Conservation (phyloP, 164 flowering plant species). For the Santalum album region DNA sequence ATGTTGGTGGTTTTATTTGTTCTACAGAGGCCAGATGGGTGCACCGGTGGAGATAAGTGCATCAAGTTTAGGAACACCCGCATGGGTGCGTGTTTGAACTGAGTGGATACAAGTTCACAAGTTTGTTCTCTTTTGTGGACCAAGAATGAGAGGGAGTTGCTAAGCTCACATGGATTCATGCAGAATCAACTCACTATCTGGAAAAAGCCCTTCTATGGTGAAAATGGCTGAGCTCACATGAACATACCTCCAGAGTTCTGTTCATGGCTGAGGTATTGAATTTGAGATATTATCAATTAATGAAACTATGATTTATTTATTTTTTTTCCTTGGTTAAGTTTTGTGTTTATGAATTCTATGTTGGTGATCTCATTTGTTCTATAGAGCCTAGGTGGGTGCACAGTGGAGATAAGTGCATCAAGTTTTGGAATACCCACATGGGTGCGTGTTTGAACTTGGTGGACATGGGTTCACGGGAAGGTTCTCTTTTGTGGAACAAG, state of each 20-base stretch:
- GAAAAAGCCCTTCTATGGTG: slow-evolving; percentile 70
- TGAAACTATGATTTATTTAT: no score
- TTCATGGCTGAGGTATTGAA: slow-evolving; percentile 63
- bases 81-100: slow-evolving; percentile 57
- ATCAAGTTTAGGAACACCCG: slow-evolving; percentile 66
- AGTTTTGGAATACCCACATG: slow-evolving; percentile 63
- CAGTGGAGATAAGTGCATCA: slow-evolving; percentile 54
- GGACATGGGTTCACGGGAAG: slow-evolving; percentile 59
- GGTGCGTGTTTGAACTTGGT: no score
- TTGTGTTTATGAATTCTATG: not conserved
- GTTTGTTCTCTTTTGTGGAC: slow-evolving; percentile 64
- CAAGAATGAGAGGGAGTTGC: slow-evolving; percentile 50
- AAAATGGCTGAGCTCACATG: slow-evolving; percentile 58
- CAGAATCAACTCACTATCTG: slow-evolving; percentile 57
- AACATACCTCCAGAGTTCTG: slow-evolving; percentile 63
- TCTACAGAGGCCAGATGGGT: slow-evolving; percentile 48
- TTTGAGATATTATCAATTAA: not conserved
- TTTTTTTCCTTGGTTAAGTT: not conserved
- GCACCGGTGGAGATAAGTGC: slow-evolving; percentile 47
- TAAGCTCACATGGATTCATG: slow-evolving; percentile 58
- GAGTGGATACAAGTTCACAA: slow-evolving; percentile 58
- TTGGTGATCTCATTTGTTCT: no score
- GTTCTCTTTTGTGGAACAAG: slow-evolving; percentile 54
- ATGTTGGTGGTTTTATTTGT: not conserved
- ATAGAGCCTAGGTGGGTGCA: slow-evolving; percentile 55